A percentile compares a stretch with the other conserved stretches of the same genome.
phyloP scores from a whole-genome alignment of 768 basidiomycete genomes.

The Mycena leptocephala region DNA sequence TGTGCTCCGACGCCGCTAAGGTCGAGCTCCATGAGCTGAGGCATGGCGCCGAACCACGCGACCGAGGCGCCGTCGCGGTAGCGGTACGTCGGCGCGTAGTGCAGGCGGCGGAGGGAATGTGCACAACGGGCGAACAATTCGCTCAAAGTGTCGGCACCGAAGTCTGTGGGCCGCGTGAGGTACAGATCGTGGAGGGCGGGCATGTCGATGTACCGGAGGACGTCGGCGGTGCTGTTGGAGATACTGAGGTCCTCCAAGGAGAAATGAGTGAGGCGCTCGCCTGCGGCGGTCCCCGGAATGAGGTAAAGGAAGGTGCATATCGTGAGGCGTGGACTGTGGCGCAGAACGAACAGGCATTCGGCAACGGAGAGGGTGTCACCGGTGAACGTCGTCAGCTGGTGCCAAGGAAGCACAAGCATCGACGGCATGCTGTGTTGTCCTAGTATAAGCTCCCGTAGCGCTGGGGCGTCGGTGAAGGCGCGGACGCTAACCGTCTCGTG shows the following conservation, averaged over 20 bases:
- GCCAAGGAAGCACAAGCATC: not conserved
- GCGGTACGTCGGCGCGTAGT: slow-evolving; percentile 1
- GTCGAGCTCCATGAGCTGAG: not conserved
- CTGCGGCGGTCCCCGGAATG: not conserved
- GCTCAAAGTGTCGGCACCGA: not conserved
- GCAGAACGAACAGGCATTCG: not conserved
- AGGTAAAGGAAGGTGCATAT: not conserved
- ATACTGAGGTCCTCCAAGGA: not conserved
- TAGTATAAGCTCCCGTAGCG: not conserved
- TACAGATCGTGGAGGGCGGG: not conserved
- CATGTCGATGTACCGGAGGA: not conserved
- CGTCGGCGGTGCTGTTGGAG: not conserved
- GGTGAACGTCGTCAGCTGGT: not conserved
- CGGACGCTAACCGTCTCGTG: not conserved
- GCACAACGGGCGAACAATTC: not conserved
- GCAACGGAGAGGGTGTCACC: not conserved
- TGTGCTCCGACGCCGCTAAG: not conserved
- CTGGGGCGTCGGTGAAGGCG: not conserved
- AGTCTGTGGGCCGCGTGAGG: not conserved
- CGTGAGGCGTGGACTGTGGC: not conserved
- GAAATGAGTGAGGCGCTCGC: not conserved
- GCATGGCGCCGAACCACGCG: not conserved
- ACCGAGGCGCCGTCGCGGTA: not conserved
- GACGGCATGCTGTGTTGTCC: not conserved
- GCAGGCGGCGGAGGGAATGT: not conserved